phyloP scores from a whole-genome alignment of 148 eudicot genomes.

The Rhododendron williamsianum region DNA sequence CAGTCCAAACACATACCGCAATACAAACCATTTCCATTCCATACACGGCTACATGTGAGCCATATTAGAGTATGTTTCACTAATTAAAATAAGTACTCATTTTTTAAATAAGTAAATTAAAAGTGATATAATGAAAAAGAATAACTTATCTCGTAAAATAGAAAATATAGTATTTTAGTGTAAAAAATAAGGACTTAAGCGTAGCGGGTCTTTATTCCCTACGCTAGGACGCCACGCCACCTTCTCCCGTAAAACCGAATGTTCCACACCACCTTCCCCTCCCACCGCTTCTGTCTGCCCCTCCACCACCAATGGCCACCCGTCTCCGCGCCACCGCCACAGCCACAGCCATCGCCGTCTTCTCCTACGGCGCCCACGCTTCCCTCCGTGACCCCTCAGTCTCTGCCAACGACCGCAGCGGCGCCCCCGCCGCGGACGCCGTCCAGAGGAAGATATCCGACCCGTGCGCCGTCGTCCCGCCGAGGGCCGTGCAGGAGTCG shows the following conservation, averaged over 20 bases:
- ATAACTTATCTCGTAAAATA: too few species aligned
- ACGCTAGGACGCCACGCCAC: background rate
- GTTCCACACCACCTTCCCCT: background rate
- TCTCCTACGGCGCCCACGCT: slow-evolving; percentile 28
- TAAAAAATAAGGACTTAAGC: too few species aligned
- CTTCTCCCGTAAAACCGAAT: background rate
- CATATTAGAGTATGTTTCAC: too few species aligned
- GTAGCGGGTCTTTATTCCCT: too few species aligned
- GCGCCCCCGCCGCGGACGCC: slow-evolving; percentile 18
- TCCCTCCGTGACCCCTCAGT: slow-evolving; percentile 27
- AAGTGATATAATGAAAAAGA: accelerated
- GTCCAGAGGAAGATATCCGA: slow-evolving; percentile 50
- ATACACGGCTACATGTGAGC: too few species aligned
- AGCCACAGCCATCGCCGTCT: slow-evolving; percentile 11
- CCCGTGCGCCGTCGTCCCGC: slow-evolving; percentile 46
- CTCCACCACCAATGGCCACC: background rate
- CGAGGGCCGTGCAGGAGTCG: slow-evolving; percentile 47
- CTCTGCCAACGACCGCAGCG: slow-evolving; percentile 34
- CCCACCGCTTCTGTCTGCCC: background rate
- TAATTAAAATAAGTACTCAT: too few species aligned
- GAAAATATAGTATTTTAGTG: too few species aligned
- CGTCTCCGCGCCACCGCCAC: slow-evolving; percentile 40
- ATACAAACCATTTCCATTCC: too few species aligned
- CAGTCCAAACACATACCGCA: too few species aligned
- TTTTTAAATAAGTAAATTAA: too few species aligned